phyloP scores from a whole-genome alignment of 768 basidiomycete species.

The Panaeolus cyanescens region DNA sequence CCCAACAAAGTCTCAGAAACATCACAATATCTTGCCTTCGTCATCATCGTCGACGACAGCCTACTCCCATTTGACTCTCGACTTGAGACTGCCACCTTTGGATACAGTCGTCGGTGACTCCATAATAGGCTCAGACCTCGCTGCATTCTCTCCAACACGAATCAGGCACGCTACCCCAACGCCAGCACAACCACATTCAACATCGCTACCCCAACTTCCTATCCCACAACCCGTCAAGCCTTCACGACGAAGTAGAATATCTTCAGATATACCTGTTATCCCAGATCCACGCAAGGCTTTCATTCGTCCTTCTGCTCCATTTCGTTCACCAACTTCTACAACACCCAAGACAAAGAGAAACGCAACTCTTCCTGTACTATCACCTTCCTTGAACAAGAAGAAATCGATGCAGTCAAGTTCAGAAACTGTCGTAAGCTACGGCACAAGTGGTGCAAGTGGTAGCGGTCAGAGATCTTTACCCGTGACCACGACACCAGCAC shows the following conservation, averaged over 20 bases:
- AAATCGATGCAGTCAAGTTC: not conserved
- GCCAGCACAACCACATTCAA: not conserved
- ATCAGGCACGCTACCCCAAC: not conserved
- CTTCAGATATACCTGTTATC: conserved; percentile 4
- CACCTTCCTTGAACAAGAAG: not conserved
- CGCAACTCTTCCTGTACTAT: not conserved
- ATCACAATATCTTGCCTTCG: not conserved
- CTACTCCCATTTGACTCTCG: not conserved
- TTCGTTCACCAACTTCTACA: not conserved
- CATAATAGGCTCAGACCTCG: conserved; percentile 15
- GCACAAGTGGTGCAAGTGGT: not conserved
- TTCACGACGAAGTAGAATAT: not conserved
- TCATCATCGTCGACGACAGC: not conserved
- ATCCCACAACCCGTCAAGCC: not conserved
- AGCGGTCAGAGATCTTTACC: not conserved
- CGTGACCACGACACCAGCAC: not conserved
- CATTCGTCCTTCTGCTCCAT: not conserved
- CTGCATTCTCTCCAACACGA: conserved; percentile 16
- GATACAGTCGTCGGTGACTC: conserved; percentile 19
- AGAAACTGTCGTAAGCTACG: not conserved
- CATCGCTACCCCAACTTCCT: not conserved
- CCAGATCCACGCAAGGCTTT: not conserved
- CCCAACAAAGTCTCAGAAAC: not conserved
- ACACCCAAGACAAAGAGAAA: not conserved
- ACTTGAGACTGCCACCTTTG: conserved; percentile 8